Conservation (phyloP, 768 basidiomycete species). For the Mycena olivaceomarginata region DNA sequence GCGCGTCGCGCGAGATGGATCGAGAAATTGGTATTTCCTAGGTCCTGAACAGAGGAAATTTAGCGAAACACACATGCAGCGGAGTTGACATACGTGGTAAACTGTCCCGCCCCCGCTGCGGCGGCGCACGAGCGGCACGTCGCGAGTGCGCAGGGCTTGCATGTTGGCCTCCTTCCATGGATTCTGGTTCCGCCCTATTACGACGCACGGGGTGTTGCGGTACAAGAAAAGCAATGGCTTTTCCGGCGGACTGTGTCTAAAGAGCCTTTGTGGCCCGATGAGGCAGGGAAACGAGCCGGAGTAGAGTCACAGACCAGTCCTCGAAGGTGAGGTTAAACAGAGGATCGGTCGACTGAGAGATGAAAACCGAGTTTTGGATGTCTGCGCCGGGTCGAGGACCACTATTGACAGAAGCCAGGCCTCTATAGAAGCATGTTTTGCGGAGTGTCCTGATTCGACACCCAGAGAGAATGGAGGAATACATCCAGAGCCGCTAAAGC, state of each 20-base stretch:
- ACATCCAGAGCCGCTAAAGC: not conserved
- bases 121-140: slow-evolving; percentile 87
- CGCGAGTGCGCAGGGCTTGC: slow-evolving; percentile 65
- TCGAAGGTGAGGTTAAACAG: slow-evolving; percentile 94
- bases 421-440: not conserved
- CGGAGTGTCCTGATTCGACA: not conserved
- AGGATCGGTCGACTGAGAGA: slow-evolving; percentile 87
- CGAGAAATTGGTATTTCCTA: slow-evolving; percentile 98
- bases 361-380: slow-evolving; percentile 72
- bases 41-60: slow-evolving; percentile 74
- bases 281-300: not conserved
- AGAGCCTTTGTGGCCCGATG: slow-evolving; percentile 58
- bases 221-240: slow-evolving; percentile 91
- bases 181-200: slow-evolving; percentile 97
- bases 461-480: slow-evolving; percentile 4
- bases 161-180: slow-evolving; percentile 99
- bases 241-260: slow-evolving; percentile 81
- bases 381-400: not conserved
- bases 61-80: not conserved
- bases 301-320: slow-evolving; percentile 79
- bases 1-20: slow-evolving; percentile 89
- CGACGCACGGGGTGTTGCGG: slow-evolving; percentile 90
- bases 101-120: slow-evolving; percentile 97
- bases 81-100: slow-evolving; percentile 84
- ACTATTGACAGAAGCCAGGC: not conserved